Evolutionary conservation across 257 asterid genomes (phyloP), one percentile per base, ranked within the genome.

Genomic region (Solanum gracilifrons): DNA sequence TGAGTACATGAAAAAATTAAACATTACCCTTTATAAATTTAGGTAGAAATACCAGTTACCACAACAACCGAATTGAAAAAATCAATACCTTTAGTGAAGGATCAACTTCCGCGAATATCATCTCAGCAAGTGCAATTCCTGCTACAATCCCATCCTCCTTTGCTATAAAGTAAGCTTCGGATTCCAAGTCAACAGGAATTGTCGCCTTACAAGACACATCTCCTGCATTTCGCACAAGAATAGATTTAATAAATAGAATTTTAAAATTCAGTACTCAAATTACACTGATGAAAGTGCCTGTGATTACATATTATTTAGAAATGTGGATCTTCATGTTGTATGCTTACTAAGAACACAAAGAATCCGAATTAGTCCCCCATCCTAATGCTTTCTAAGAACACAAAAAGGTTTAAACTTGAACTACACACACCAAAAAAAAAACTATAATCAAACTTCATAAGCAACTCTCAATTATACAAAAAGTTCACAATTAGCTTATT

Each of bases 191-290:
- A 92, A 83, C 43, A 11, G 98, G 99, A 92, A 97, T 94, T 33
- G 98, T 96, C 66, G 99, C 99, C 90, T 95, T 93, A 90, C 97
- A 96, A 87, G 99, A 96, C 88, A 97, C 98, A 88, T 97, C 99
- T 69, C 99, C 99, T 97, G 33, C 90, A 89, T 88, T 66, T 84
- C 68, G 39, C 69, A 31, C 41, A 29, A 82, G 85, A 48, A 82
- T 29, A 82, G 69, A 48, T 18, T 37, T 66, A 91, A 20, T 29
- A 86, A 13, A 31, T 60, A 69, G 33, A 62, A 60, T 16, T 55
- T 27, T 13, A 6, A 37, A 41, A 55, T 83, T 25, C 21, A 35
- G 87, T 66, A 76, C n/a, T 39, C 68, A 6, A 41, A 41, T 8
- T n/a, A 58, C 25, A 2, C 62, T 51, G 62, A 51, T 51, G n/a